Percentiles rank a stretch among this genome's conserved stretches.
Evolutionary conservation across 768 basidiomycete species (phyloP).

Genomic region (Sutorius australiensis): DNA sequence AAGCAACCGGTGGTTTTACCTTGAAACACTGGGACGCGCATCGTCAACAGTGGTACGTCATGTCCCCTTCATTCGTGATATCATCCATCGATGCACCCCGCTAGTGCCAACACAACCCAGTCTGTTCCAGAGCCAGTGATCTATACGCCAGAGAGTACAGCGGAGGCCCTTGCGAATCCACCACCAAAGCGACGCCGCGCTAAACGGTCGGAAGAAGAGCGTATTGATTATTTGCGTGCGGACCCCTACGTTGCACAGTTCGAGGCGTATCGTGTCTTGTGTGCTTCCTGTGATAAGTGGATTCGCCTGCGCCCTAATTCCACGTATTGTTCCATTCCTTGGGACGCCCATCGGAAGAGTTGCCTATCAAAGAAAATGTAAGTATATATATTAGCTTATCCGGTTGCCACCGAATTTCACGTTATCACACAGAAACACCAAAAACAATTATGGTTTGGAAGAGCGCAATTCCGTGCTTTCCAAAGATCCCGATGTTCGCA

Average conservation of each 20-base stretch:
- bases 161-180: constrained; percentile 42
- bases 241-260: constrained; percentile 80
- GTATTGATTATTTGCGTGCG: constrained; percentile 61
- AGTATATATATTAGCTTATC: constrained; percentile 21
- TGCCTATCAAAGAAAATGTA: constrained; percentile 77
- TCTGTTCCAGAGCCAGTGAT: constrained; percentile 36
- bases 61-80: constrained; percentile 3
- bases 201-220: constrained; percentile 74
- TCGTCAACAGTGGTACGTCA: constrained; percentile 51
- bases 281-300: constrained; percentile 81
- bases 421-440: constrained; percentile 30
- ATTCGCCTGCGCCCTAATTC: constrained; percentile 82
- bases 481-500: constrained; percentile 68
- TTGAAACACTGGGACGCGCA: constrained; percentile 70
- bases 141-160: constrained; percentile 41
- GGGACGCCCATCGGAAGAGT: constrained; percentile 83
- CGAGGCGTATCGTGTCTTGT: constrained; percentile 76
- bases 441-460: constrained; percentile 57
- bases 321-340: constrained; percentile 84
- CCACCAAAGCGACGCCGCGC: constrained; percentile 65
- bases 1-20: constrained; percentile 58
- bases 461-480: constrained; percentile 56
- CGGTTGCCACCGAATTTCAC: constrained; percentile 7
- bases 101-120: constrained; percentile 32
- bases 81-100: constrained; percentile 5